A percentile compares a stretch with the other conserved stretches of the same genome.
These are phyloP conservation scores for Globisporangium cylindrosporum DNA, from an alignment of 352 stramenopile species.

Conservation along the genomic window DNA sequence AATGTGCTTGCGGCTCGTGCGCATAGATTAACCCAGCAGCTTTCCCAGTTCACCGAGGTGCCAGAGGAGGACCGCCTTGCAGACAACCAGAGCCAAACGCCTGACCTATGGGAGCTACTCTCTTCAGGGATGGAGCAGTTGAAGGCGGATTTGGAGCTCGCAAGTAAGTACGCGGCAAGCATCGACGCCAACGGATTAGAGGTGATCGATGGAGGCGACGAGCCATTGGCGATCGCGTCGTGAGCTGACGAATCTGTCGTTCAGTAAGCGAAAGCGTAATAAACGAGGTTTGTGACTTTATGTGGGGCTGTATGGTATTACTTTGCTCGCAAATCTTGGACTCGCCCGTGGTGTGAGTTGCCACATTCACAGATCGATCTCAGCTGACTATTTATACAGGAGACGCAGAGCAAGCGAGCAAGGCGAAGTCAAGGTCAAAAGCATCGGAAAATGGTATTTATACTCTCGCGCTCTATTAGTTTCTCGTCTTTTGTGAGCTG, in stretches of 20 bases:
- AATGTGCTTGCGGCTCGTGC: constrained; percentile 77
- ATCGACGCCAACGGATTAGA: constrained; percentile 55
- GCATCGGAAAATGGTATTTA: constrained; percentile 2
- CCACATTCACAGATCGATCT: not conserved
- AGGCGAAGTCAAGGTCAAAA: not conserved
- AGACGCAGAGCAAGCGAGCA: not conserved
- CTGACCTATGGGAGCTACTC: constrained; percentile 83
- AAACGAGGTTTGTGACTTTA: constrained; percentile 12
- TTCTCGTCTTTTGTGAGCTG: not conserved
- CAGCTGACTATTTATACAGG: not conserved
- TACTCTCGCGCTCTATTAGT: not conserved
- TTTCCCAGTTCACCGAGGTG: constrained; percentile 83
- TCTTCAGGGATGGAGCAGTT: constrained; percentile 88
- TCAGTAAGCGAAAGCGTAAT: not conserved
- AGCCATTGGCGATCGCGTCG: constrained; percentile 51
- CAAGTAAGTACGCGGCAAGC: constrained; percentile 83
- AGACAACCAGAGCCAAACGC: constrained; percentile 49
- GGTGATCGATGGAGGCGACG: constrained; percentile 35
- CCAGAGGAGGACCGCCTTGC: constrained; percentile 64
- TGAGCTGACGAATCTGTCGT: constrained; percentile 13
- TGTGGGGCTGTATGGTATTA: not conserved
- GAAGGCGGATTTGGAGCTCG: constrained; percentile 83
- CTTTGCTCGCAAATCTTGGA: not conserved
- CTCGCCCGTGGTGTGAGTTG: no score
- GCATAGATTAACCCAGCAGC: constrained; percentile 73